Percentiles rank a stretch among this genome's conserved stretches.
These are phyloP conservation scores for Cryptococcus sp. DNA, from an alignment of 1,284 basidiomycete species.

Conservation along the genomic window DNA sequence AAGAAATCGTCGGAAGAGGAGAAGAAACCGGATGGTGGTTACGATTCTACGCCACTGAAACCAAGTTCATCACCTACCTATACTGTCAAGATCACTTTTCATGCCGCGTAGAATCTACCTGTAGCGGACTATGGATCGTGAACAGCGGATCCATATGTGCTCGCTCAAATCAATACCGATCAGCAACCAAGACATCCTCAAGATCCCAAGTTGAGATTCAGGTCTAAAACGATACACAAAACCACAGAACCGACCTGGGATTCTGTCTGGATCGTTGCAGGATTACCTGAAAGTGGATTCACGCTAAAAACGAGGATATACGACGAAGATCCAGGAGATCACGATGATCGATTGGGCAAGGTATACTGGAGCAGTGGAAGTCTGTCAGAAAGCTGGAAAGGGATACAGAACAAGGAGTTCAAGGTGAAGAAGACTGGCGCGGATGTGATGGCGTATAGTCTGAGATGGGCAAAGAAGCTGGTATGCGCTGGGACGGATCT, in stretches of 20 bases:
- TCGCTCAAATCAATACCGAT: conserved; percentile 33
- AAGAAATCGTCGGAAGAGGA: not conserved
- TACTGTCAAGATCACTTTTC: conserved; percentile 50
- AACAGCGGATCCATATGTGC: conserved; percentile 50
- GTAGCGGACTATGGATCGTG: conserved; percentile 46
- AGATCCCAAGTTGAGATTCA: conserved; percentile 46
- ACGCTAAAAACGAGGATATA: conserved; percentile 42
- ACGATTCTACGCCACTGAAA: conserved; percentile 30
- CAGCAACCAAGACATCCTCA: conserved; percentile 26
- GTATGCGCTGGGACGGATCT: conserved; percentile 11
- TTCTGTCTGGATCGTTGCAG: conserved; percentile 50
- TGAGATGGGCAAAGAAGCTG: conserved; percentile 30
- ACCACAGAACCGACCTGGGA: conserved; percentile 50
- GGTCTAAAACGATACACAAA: conserved; percentile 47
- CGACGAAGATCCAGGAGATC: conserved; percentile 51
- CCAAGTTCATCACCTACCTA: conserved; percentile 34
- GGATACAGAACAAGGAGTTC: conserved; percentile 24
- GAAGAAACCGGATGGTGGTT: conserved; percentile 30
- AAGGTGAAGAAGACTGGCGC: conserved; percentile 48
- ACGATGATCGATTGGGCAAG: conserved; percentile 52
- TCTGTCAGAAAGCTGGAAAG: conserved; percentile 32
- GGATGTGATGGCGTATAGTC: conserved; percentile 35
- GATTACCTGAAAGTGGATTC: conserved; percentile 49
- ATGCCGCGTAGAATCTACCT: conserved; percentile 49
- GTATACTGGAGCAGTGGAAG: conserved; percentile 26